These are phyloP conservation scores for Cyanophora paradoxa DNA, from an alignment of 78 protist genomes.

Conservation along the genomic window DNA sequence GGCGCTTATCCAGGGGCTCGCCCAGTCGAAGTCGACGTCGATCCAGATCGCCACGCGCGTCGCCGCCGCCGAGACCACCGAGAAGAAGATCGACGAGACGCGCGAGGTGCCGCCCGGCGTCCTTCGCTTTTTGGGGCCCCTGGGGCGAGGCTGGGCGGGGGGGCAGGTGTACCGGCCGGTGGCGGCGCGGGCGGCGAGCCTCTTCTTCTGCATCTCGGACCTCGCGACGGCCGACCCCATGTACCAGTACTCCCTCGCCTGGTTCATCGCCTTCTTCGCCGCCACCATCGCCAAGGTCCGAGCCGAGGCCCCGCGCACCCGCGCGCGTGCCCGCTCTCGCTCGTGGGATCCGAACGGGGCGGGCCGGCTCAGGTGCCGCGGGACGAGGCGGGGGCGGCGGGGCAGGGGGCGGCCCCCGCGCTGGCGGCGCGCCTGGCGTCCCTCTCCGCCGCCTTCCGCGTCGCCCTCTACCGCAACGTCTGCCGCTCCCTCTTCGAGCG, in stretches of 20 bases:
- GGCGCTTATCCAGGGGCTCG: conserved; percentile 39
- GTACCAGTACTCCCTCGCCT: conserved; percentile 36
- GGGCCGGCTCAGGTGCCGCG: no score
- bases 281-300: conserved; percentile 14
- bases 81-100: conserved; percentile 31
- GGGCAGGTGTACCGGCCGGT: conserved; percentile 54
- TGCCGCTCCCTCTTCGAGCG: conserved; percentile 49
- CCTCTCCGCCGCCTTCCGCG: conserved; percentile 17
- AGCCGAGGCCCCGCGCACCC: no score
- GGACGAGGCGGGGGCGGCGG: no score
- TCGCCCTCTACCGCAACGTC: conserved; percentile 39
- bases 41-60: conserved; percentile 38
- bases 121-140: conserved; percentile 47
- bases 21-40: conserved; percentile 23
- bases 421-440: conserved; percentile 4
- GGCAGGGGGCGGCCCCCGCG: no score
- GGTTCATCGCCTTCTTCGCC: conserved; percentile 30
- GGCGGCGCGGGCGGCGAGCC: conserved; percentile 36
- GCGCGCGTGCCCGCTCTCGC: no score
- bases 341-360: no score
- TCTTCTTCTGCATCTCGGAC: conserved; percentile 60
- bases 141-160: no score
- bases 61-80: conserved; percentile 35
- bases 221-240: conserved; percentile 49
- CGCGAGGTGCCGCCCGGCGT: conserved; percentile 39